A percentile compares a stretch with the other conserved stretches of the same genome.
These are phyloP conservation scores for Penicillium pulvis DNA, from an alignment of 495 filamentous ascomycete genomes.

Conservation along the genomic window DNA sequence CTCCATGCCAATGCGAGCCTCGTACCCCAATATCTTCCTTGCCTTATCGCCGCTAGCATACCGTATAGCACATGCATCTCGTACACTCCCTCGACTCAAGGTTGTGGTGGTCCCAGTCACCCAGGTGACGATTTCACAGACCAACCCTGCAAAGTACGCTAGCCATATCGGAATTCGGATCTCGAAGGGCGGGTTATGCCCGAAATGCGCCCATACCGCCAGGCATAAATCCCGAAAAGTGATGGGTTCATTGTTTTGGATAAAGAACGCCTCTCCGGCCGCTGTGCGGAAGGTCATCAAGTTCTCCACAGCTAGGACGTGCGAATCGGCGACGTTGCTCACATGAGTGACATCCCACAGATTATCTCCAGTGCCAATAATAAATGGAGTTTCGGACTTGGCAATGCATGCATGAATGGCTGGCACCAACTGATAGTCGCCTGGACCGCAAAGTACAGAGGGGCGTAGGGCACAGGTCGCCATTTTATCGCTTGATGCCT, in stretches of 20 bases:
- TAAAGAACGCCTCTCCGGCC: conserved; percentile 63
- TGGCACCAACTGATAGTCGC: conserved; percentile 55
- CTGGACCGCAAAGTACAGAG: conserved; percentile 58
- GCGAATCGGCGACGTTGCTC: conserved; percentile 61
- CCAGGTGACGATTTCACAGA: conserved; percentile 57
- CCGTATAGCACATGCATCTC: conserved; percentile 53
- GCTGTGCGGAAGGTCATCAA: conserved; percentile 55
- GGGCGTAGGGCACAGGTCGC: conserved; percentile 59
- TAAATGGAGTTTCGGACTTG: conserved; percentile 56
- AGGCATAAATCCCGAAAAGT: conserved; percentile 63
- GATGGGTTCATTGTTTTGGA: conserved; percentile 64
- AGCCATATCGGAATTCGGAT: conserved; percentile 53
- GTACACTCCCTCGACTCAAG: conserved; percentile 57
- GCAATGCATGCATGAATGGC: conserved; percentile 58
- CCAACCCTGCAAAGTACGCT: conserved; percentile 50
- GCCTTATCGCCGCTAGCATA: conserved; percentile 63
- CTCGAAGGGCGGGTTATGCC: conserved; percentile 54
- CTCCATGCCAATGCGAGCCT: conserved; percentile 56
- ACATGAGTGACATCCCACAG: conserved; percentile 65
- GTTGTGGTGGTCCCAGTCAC: conserved; percentile 48
- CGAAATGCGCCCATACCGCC: conserved; percentile 60
- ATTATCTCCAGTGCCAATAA: conserved; percentile 59
- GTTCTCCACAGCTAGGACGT: conserved; percentile 63
- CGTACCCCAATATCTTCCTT: conserved; percentile 57
- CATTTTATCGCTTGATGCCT: conserved; percentile 46